Evolutionary conservation across 129 eudicot genomes (phyloP), one percentile per base, ranked within the genome.

Genomic region (Helianthus tuberosus): DNA sequence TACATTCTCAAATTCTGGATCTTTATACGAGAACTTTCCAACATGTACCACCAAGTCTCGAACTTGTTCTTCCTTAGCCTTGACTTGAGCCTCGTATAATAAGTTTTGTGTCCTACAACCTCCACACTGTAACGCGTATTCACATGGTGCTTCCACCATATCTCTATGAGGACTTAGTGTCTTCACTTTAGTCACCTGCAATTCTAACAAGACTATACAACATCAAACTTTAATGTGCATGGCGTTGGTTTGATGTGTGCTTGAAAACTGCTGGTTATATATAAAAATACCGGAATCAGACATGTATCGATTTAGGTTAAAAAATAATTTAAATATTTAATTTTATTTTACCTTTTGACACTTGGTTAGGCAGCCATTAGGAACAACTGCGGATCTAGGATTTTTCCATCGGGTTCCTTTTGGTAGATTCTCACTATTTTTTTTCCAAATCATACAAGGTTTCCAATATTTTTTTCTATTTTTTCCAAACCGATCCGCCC

Each of bases 81-180:
- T 90, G 43, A 94, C 82, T 75, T 94, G 98, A 67, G 97, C 93
- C 63, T 90, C 98, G 46, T 94, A 94, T 66, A 87, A 73, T 62
- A 94, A 82, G 64, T 80, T 79, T 72, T 90, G 97, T 6, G 97
- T 88, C 65, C 86, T 94, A 77, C 98, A 94, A 69, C 98, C 98
- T 57, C 98, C 98, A 78, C 98, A 94, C 79, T 86, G 76, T 3
- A 84, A 83, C 68, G 97, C 83, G 83, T 87, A 90, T 79, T 90
- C 97, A 86, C 98, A 94, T 5, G 98, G 98, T 53, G 98, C 98
- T 75, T 88, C 98, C 76, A 90, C 98, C 77, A 60, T 67, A 50
- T 94, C 93, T 79, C 68, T 74, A 63, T 88, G 98, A 58, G 93
- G 98, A 44, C 83, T 60, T 48, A 94, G 81, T 15, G 96, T 94